These are phyloP conservation scores for Pisolithus orientalis DNA, from an alignment of 768 basidiomycete species.

Conservation along the genomic window DNA sequence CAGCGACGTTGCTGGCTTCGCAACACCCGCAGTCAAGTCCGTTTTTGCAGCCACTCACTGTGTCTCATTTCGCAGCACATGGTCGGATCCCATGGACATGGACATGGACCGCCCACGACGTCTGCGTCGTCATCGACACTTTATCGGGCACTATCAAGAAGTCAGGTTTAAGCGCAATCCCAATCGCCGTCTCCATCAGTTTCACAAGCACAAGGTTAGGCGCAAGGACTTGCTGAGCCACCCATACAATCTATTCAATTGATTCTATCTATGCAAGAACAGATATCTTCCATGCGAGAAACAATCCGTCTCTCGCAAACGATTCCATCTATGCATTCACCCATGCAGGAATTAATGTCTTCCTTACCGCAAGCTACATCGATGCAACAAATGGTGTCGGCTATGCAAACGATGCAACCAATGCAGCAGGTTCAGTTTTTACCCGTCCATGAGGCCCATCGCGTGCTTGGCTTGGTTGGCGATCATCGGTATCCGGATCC, in stretches of 20 bases:
- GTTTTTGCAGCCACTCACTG: slow-evolving; percentile 17
- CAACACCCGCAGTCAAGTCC: slow-evolving; percentile 24
- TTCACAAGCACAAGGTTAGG: background rate
- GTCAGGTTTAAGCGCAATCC: slow-evolving; percentile 1
- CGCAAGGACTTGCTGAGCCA: background rate
- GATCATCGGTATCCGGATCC: slow-evolving; percentile 36
- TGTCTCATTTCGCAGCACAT: slow-evolving; percentile 8
- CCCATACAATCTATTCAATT: background rate
- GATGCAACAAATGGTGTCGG: background rate
- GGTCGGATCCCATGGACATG: too few relatives aligned
- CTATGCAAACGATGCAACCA: background rate
- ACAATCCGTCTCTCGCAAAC: too few relatives aligned
- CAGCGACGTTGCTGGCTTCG: slow-evolving; percentile 13
- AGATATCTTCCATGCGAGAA: too few relatives aligned
- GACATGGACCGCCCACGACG: slow-evolving; percentile 1
- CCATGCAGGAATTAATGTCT: background rate
- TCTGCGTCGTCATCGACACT: slow-evolving; percentile 18
- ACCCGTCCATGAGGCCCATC: slow-evolving; percentile 50
- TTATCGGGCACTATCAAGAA: slow-evolving; percentile 19
- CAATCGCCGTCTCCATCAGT: background rate
- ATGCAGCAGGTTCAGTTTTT: slow-evolving; percentile 37
- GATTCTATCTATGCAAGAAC: background rate
- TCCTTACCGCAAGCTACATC: background rate
- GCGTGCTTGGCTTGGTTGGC: slow-evolving; percentile 34
- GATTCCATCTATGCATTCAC: background rate